Conservation (phyloP, 306 rosid species). For the Potentilla sterilis region DNA sequence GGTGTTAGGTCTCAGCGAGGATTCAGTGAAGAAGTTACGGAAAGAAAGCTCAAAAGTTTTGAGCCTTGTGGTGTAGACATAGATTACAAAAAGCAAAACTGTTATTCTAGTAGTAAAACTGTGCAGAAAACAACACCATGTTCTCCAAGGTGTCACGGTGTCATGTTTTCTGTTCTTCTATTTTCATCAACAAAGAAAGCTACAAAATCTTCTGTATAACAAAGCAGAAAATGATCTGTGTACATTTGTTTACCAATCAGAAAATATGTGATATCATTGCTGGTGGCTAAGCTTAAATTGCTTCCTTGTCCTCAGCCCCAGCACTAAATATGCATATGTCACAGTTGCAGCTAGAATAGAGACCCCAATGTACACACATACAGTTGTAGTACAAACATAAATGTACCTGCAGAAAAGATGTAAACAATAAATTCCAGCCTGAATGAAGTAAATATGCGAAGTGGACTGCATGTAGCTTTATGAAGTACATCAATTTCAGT, state of each 20-base stretch:
- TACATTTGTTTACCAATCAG: not conserved
- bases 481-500: not conserved
- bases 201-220: not conserved
- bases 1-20: not conserved
- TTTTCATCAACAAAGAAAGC: not conserved
- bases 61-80: not conserved
- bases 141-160: too few species aligned
- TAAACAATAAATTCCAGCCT: conserved; percentile 15
- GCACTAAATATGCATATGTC: conserved; percentile 52
- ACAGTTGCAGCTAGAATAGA: conserved; percentile 58
- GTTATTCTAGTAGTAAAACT: not conserved
- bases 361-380: conserved; percentile 63
- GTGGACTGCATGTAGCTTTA: not conserved
- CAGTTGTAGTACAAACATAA: conserved; percentile 66
- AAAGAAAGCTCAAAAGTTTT: not conserved
- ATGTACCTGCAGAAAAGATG: conserved; percentile 57
- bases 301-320: conserved; percentile 40
- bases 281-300: conserved; percentile 11
- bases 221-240: not conserved
- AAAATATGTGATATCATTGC: conserved; percentile 28
- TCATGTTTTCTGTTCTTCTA: not conserved
- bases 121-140: not conserved
- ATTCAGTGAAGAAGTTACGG: not conserved
- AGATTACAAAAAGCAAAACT: not conserved
- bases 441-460: not conserved